Percentiles rank a stretch among this genome's conserved stretches.
Evolutionary conservation across 768 basidiomycete genomes (phyloP).

Genomic region (Agaricus blazei): DNA sequence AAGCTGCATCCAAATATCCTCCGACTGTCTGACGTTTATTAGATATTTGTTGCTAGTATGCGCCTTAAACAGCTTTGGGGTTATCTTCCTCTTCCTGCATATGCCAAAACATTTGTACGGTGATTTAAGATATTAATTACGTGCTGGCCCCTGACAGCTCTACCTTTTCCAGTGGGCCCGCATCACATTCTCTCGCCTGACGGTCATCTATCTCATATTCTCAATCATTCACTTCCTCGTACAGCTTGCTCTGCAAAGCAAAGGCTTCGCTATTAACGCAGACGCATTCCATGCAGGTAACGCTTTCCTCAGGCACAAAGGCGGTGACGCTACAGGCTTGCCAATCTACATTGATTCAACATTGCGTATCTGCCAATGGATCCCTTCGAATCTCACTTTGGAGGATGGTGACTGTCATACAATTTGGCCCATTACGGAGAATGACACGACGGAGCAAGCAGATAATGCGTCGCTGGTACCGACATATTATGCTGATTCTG

Average conservation of each 20-base stretch:
- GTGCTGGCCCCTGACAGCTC: background rate
- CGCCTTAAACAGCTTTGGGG: slow-evolving; percentile 24
- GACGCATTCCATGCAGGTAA: slow-evolving; percentile 49
- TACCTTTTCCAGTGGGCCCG: slow-evolving; percentile 52
- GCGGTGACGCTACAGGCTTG: slow-evolving; percentile 43
- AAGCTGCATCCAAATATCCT: background rate
- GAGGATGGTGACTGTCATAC: slow-evolving; percentile 39
- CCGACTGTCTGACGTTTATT: background rate
- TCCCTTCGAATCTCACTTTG: slow-evolving; percentile 38
- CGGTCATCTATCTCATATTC: slow-evolving; percentile 62
- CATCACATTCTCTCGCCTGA: slow-evolving; percentile 62
- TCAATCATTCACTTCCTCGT: slow-evolving; percentile 60
- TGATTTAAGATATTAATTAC: slow-evolving; percentile 15
- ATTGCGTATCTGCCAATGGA: slow-evolving; percentile 53
- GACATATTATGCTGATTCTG: background rate
- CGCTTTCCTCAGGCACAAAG: slow-evolving; percentile 43
- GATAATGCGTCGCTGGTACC: background rate
- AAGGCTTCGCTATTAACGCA: slow-evolving; percentile 61
- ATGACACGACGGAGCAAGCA: background rate
- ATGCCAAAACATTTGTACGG: slow-evolving; percentile 38
- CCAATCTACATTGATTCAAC: slow-evolving; percentile 43
- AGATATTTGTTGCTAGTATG: slow-evolving; percentile 12
- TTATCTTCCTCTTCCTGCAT: slow-evolving; percentile 23
- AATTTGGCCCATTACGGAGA: slow-evolving; percentile 39
- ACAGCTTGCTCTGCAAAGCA: slow-evolving; percentile 65